A percentile compares a stretch with the other conserved stretches of the same genome.
Conservation (phyloP, 495 filamentous ascomycete genomes). For the Xylaria nigripes region DNA sequence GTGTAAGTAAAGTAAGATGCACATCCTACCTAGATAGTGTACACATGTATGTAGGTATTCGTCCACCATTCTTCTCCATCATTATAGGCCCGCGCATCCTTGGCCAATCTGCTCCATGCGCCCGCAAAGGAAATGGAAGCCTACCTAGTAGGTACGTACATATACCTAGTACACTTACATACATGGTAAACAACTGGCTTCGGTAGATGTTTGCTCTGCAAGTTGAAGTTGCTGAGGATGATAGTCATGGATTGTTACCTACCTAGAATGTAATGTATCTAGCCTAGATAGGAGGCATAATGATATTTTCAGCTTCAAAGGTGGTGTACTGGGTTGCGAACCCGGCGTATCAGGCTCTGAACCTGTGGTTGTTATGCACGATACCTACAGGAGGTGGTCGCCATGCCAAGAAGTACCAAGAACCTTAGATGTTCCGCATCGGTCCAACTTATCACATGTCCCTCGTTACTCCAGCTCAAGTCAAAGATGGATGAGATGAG, state of each 20-base stretch:
- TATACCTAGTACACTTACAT: too few relatives aligned
- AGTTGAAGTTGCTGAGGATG: too few relatives aligned
- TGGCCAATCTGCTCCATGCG: background rate
- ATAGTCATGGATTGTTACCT: too few relatives aligned
- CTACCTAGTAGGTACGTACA: too few relatives aligned
- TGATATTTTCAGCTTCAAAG: too few relatives aligned
- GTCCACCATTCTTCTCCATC: background rate
- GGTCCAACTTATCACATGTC: conserved; percentile 5
- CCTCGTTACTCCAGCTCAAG: background rate
- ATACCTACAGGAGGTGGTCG: background rate
- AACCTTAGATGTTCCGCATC: background rate
- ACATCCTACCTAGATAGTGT: too few relatives aligned
- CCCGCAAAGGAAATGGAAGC: background rate
- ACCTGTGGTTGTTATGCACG: too few relatives aligned
- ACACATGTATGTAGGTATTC: background rate
- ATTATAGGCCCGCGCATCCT: background rate
- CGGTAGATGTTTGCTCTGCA: too few relatives aligned
- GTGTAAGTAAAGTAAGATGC: background rate
- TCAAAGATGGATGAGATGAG: background rate
- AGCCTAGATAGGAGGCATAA: too few relatives aligned
- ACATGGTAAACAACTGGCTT: too few relatives aligned
- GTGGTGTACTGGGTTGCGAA: too few relatives aligned
- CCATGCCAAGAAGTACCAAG: conserved; percentile 8
- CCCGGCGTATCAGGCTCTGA: background rate
- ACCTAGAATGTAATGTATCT: too few relatives aligned